Conservation (phyloP, 495 filamentous ascomycete genomes). For the Rhypophila decipiens region DNA sequence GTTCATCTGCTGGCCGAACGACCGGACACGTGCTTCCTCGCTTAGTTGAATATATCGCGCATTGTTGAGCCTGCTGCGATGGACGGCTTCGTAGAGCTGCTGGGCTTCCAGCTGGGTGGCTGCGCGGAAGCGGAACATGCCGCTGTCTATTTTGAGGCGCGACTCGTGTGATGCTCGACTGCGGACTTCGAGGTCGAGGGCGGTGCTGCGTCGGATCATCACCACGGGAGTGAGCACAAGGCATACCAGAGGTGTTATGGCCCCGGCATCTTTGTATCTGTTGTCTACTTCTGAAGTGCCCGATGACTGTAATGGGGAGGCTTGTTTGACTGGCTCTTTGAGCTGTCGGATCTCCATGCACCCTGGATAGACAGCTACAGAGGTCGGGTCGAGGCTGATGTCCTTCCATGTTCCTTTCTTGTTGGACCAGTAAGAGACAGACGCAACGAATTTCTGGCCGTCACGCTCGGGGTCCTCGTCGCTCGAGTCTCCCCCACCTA, state of each 20-base stretch:
- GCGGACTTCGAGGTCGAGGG: constrained; percentile 87
- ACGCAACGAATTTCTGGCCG: constrained; percentile 58
- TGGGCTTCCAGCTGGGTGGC: constrained; percentile 70
- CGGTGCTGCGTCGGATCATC: constrained; percentile 79
- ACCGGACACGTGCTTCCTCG: constrained; percentile 44
- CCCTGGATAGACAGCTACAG: constrained; percentile 73
- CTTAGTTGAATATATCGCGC: constrained; percentile 82
- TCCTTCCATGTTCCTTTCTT: constrained; percentile 72
- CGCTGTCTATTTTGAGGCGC: constrained; percentile 64
- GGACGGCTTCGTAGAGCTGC: constrained; percentile 73
- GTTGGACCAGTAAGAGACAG: constrained; percentile 79
- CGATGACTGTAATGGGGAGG: constrained; percentile 34
- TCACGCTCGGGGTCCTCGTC: constrained; percentile 46
- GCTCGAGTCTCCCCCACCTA: constrained; percentile 43
- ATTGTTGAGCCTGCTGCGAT: constrained; percentile 77
- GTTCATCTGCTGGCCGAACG: constrained; percentile 39
- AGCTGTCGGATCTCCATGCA: constrained; percentile 78
- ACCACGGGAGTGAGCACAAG: constrained; percentile 85
- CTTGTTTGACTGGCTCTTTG: constrained; percentile 39
- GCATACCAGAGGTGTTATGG: constrained; percentile 57
- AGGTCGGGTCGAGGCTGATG: constrained; percentile 61
- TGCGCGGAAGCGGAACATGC: constrained; percentile 66
- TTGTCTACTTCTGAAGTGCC: constrained; percentile 32
- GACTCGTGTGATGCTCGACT: constrained; percentile 72
- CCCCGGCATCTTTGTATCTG: constrained; percentile 28